Base-by-base conservation (phyloP, 2,329 filamentous ascomycete genomes). In the Ophiocordyceps unilateralis region DNA sequence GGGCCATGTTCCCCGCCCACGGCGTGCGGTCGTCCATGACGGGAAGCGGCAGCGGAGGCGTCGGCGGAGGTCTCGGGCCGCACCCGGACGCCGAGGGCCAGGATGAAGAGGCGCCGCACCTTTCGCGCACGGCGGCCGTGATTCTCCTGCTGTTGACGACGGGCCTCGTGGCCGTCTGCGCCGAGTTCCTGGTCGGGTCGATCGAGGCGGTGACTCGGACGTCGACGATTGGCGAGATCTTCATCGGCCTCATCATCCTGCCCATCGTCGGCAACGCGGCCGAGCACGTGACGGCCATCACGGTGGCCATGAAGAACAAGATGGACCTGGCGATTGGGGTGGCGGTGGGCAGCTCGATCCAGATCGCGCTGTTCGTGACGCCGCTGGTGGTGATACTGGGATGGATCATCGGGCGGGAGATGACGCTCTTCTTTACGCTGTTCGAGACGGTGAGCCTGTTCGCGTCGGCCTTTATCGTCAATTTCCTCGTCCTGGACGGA, bases 401-500 rank as follows among this genome's bases (percentile, higher is more conserved):
- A 12, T 79, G 75, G 75, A 63, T 64, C 47, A 59, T 78, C 49
- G 53, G 63, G 12, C 67, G 67, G 34, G 66, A 74, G 17, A 69
- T 78, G 57, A 66, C 73, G 15, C 67, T 86, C 40, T 79, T 81
- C 50, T 86, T 86, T 59, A 79, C 79, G 50, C 69, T 78, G 28
- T 86, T 86, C 54, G 81, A 86, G 62, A 84, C 81, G 1, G 76
- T 83, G 17, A 76, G 77, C 32, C 69, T 86, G 52, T 81, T 85
- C 53, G 72, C 82, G 5, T 75, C 70, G 3, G 78, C 81, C 4
- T 66, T 85, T 46, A 72, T 86, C 40, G 81, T 85, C 52, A 84
- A 84, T 57, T 78, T 84, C 51, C 63, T 86, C n/a, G 79, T 86
- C 43, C 68, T 82, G 24, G 80, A 83, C 50, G 81, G 81, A 14